phyloP scores from a whole-genome alignment of 2,329 filamentous ascomycete genomes.

The Diaporthe destruens region DNA sequence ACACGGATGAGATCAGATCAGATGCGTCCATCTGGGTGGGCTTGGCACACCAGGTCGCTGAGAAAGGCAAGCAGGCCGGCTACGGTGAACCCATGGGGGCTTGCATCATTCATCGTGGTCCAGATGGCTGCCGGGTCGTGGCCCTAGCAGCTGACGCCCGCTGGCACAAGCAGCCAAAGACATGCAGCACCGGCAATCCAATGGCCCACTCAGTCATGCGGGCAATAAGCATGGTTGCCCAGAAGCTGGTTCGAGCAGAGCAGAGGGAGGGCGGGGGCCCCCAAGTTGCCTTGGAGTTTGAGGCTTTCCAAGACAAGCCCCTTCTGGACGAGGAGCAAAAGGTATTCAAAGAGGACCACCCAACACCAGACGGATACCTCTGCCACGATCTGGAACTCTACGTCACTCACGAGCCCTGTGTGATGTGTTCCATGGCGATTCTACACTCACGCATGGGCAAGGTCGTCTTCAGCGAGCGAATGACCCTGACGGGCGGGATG shows the following conservation, averaged over 20 bases:
- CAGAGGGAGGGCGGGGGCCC: constrained; percentile 52
- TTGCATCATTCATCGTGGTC: constrained; percentile 76
- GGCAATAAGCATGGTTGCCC: constrained; percentile 85
- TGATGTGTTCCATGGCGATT: constrained; percentile 97
- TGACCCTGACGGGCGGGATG: constrained; percentile 85
- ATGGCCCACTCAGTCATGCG: constrained; percentile 84
- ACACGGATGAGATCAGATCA: constrained; percentile 75
- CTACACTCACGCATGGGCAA: constrained; percentile 92
- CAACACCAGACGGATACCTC: constrained; percentile 84
- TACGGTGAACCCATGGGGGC: constrained; percentile 80
- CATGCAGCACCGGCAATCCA: constrained; percentile 72
- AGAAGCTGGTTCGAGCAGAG: constrained; percentile 71
- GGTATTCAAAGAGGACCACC: constrained; percentile 74
- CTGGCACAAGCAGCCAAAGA: constrained; percentile 68
- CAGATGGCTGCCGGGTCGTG: constrained; percentile 66
- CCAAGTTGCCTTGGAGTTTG: constrained; percentile 63
- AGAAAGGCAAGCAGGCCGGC: constrained; percentile 67
- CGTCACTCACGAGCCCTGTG: constrained; percentile 93
- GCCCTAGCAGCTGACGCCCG: constrained; percentile 83
- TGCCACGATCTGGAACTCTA: constrained; percentile 96
- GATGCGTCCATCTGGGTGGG: constrained; percentile 76
- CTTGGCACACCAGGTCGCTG: constrained; percentile 74
- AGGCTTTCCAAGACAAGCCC: constrained; percentile 76
- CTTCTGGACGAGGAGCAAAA: constrained; percentile 74
- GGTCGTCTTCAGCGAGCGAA: constrained; percentile 83